Base-by-base conservation (phyloP, 345 rosid genomes). In the Hibiscus tridactylites region DNA sequence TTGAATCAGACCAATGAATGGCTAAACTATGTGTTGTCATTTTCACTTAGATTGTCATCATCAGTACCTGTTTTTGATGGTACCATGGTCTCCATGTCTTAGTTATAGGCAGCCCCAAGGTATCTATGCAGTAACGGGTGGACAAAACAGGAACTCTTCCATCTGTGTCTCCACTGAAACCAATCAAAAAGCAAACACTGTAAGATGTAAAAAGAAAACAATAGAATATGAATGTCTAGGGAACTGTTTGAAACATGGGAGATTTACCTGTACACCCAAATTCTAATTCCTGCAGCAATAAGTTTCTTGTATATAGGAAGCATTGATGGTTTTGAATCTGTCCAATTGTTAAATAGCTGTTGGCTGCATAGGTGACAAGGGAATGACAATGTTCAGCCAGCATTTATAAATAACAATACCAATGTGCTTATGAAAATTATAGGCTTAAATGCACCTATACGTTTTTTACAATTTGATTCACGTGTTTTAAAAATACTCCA, bases 81-180 rank as follows among this genome's bases (percentile, higher is more conserved):
- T 85, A 91, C 98, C 98, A 93, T 17, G 98, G 94, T 64, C 90
- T 83, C 98, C 96, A 93, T 2, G 87, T n/a, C 76, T 81, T 87
- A 11, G 85, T 87, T 71, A 93, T 86, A 9, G 84, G 79, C 57
- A 93, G 63, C 37, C 85, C 82, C 65, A 93, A 9, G 56, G 86
- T 56, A 44, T 76, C 82, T 78, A 95, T 72, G 84, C 97, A 82
- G 79, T 95, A 95, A 71, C 91, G 73, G 24, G 99, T 95, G 21
- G 97, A 88, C 28, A 95, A 84, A 21, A 92, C 95, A 31, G 99
- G 92, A 70, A 95, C 97, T 81, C 99, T 85, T 74, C 97, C 99
- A 78, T 95, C 99, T 50, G 99, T 92, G 73, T 95, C 99, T 69
- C 99, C 99, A 74, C 99, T 94, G 84, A 53, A 59, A 62, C 78